Conservation (phyloP, 768 basidiomycete species). For the Candolleomyces eurysporus region DNA sequence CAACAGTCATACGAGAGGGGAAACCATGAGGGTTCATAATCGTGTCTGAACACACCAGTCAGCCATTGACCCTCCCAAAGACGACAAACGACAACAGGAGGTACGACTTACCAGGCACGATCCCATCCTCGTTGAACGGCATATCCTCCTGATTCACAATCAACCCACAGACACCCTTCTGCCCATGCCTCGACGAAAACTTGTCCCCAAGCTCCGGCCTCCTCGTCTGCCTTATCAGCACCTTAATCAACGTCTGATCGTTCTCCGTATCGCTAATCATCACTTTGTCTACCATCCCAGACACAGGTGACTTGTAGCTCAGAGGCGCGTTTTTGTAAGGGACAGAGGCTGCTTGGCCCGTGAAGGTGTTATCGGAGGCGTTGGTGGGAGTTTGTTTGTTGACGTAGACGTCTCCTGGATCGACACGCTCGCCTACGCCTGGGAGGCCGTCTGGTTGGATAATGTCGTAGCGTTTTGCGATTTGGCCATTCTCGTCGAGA, state of each 20-base stretch:
- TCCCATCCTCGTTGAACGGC: slow-evolving; percentile 99
- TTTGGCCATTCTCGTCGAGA: slow-evolving; percentile 73
- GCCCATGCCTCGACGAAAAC: slow-evolving; percentile 96
- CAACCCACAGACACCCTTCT: slow-evolving; percentile 98
- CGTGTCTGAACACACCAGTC: slow-evolving; percentile 56
- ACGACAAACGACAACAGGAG: background rate
- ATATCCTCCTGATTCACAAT: slow-evolving; percentile 99
- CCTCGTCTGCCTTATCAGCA: slow-evolving; percentile 94
- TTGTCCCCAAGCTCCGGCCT: slow-evolving; percentile 97
- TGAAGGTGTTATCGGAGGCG: slow-evolving; percentile 88
- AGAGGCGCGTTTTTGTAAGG: slow-evolving; percentile 92
- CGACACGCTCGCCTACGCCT: slow-evolving; percentile 91
- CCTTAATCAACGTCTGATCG: slow-evolving; percentile 95
- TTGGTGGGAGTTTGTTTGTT: slow-evolving; percentile 97
- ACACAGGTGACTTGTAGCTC: slow-evolving; percentile 90
- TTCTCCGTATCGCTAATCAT: slow-evolving; percentile 96
- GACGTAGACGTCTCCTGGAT: slow-evolving; percentile 91
- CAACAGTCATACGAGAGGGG: slow-evolving; percentile 98
- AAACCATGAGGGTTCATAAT: slow-evolving; percentile 99
- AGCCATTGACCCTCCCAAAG: slow-evolving; percentile 5
- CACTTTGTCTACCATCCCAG: slow-evolving; percentile 96
- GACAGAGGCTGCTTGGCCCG: slow-evolving; percentile 76
- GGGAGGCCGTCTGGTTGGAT: slow-evolving; percentile 92
- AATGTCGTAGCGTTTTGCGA: slow-evolving; percentile 84
- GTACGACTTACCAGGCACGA: slow-evolving; percentile 69